Conservation (phyloP, 2,329 filamentous ascomycete species). For the Fusarium sp. region DNA sequence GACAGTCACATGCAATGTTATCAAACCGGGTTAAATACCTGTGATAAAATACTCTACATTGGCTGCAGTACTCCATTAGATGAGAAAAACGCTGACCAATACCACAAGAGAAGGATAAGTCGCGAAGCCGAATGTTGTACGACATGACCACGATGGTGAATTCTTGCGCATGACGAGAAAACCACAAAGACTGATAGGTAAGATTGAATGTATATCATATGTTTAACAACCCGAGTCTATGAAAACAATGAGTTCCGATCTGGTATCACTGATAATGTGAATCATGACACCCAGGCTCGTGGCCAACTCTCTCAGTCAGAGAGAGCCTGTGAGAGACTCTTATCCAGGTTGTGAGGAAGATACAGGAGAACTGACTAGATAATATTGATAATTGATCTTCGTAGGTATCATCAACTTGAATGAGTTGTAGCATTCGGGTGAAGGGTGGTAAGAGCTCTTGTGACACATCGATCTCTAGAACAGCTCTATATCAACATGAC, state of each 20-base stretch:
- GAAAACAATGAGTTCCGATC: too few relatives aligned
- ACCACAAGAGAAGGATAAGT: neutral
- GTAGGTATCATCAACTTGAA: neutral
- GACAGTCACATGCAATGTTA: too few relatives aligned
- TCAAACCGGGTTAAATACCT: neutral
- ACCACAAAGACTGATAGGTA: accelerated
- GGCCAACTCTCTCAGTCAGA: neutral
- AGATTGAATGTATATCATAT: accelerated
- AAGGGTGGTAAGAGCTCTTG: neutral
- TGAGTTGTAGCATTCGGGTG: neutral
- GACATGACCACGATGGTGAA: neutral
- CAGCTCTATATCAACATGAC: neutral
- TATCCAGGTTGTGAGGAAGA: accelerated
- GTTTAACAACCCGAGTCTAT: accelerated
- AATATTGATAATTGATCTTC: neutral
- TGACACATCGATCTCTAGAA: too few relatives aligned
- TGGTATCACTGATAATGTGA: neutral
- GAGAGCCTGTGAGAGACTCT: neutral
- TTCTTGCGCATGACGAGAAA: neutral
- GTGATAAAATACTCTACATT: accelerated
- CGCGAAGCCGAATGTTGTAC: neutral
- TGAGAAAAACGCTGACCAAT: neutral
- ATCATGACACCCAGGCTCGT: neutral
- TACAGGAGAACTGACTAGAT: too few relatives aligned
- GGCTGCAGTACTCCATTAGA: neutral